Conservation (phyloP, 2,329 filamentous ascomycete species). For the Exophiala aquamarina region DNA sequence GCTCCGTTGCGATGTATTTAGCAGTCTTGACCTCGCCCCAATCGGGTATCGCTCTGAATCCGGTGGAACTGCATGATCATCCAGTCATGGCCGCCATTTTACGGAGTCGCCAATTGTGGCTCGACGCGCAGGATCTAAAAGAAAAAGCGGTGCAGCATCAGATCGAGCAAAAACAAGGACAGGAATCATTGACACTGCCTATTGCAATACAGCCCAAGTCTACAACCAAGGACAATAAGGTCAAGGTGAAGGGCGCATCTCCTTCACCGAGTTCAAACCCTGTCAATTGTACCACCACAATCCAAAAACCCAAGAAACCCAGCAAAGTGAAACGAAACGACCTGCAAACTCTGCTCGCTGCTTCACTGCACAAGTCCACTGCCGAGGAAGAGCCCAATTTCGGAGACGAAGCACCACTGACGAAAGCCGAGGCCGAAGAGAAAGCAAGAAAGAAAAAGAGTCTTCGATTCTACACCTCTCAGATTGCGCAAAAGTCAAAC, state of each 20-base stretch:
- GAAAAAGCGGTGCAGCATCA: too few relatives aligned
- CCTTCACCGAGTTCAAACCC: constrained; percentile 51
- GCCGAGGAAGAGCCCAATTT: constrained; percentile 78
- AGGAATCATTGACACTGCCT: too few relatives aligned
- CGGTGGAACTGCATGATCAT: constrained; percentile 82
- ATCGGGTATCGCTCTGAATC: constrained; percentile 65
- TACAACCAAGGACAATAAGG: constrained; percentile 33
- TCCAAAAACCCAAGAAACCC: constrained; percentile 58
- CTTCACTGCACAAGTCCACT: constrained; percentile 34
- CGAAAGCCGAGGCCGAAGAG: constrained; percentile 75
- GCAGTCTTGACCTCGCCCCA: constrained; percentile 76
- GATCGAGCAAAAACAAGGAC: too few relatives aligned
- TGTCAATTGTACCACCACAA: background rate
- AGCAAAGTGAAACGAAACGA: constrained; percentile 54
- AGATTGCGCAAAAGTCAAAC: constrained; percentile 92
- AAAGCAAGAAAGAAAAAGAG: constrained; percentile 90
- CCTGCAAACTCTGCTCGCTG: constrained; percentile 41
- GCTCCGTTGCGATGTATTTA: constrained; percentile 89
- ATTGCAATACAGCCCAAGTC: too few relatives aligned
- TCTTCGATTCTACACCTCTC: constrained; percentile 95
- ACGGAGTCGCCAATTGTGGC: constrained; percentile 78
- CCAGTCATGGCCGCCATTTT: constrained; percentile 85
- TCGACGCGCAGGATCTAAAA: constrained; percentile 65
- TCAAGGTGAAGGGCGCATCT: constrained; percentile 49
- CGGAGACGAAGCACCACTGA: constrained; percentile 81